Base-by-base conservation (phyloP, 495 filamentous ascomycete genomes). In the Podospora pseudopauciseta region DNA sequence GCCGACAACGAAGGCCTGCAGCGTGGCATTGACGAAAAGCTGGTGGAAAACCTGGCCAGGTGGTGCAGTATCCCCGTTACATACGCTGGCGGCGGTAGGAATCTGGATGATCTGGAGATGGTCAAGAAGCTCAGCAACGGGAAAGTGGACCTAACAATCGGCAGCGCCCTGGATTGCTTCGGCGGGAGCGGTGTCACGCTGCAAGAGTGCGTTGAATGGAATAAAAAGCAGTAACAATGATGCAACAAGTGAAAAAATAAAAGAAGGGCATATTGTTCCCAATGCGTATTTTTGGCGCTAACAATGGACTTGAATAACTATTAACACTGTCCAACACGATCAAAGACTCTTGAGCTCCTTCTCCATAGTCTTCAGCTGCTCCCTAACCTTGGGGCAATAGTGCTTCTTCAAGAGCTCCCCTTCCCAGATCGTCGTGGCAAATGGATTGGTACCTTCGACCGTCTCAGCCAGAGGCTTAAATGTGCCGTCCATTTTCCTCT, bases 1-100 rank as follows among this genome's bases (percentile, higher is more conserved):
- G 95, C 96, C n/a, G 95, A 99, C 76, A 93, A 94, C 65, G 95
- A 98, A 76, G 95, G 95, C 9, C 81, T 98, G 60, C 96, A 97
- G 75, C 83, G 84, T 63, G 95, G 95, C 30, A 90, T 99, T 63
- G 96, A 99, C 71, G 90, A 94, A 72, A 85, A 90, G 63, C 81
- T 99, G 2, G 93, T 99, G 0, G 78, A 84, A 65, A 87, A 81
- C 65, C 80, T 99, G 60, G 90, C 92, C 2, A 78, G 88, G 70
- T 98, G 94, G 92, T 95, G 92, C 72, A 87, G 82, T 11, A 93
- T 95, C 60, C 96, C 95, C 11, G 90, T 97, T 4, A 99, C 95
- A 2, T 99, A 99, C 81, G 95, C 95, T 34, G 95, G 95, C 9
- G 96, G 95, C 11, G 94, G 90, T n/a, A 86, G 91, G 57, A 89